Percentiles rank a stretch among this genome's conserved stretches.
Evolutionary conservation across 805 yeast species (phyloP).

Genomic region (Ogataea ramenticola): DNA sequence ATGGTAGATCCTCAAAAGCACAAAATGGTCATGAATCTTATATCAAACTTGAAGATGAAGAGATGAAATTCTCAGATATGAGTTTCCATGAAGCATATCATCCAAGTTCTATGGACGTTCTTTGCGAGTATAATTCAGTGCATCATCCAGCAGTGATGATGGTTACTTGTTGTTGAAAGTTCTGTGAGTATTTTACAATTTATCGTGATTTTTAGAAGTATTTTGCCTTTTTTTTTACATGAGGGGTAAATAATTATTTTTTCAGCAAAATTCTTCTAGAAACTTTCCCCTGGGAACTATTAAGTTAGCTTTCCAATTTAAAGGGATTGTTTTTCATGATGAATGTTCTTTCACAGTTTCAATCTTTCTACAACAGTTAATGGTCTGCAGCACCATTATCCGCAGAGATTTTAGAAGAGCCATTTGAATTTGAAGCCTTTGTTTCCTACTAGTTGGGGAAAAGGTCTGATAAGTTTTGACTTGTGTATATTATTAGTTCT

Average conservation of each 20-base stretch:
- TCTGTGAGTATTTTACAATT: not conserved
- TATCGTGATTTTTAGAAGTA: not conserved
- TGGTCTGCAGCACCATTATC: conserved; percentile 35
- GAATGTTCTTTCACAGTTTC: not conserved
- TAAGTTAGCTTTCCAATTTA: not conserved
- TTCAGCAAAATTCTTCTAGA: not conserved
- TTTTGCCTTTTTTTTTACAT: conserved; percentile 5
- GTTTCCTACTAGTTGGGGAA: conserved; percentile 3
- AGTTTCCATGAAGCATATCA: not conserved
- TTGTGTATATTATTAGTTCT: conserved; percentile 5
- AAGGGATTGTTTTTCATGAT: not conserved
- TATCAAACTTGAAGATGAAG: conserved; percentile 11
- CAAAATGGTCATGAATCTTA: conserved; percentile 1
- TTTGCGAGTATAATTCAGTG: conserved; percentile 30
- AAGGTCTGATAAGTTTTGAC: not conserved
- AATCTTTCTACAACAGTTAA: not conserved
- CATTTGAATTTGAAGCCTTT: conserved; percentile 27
- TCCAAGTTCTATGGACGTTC: conserved; percentile 19
- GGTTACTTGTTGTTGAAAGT: not conserved
- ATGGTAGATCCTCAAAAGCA: conserved; percentile 19
- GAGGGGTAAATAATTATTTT: conserved; percentile 18
- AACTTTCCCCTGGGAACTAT: no score
- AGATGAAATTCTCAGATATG: not conserved
- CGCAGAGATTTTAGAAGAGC: conserved; percentile 19
- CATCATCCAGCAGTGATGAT: conserved; percentile 35